These are phyloP conservation scores for Eutrema yunnanense DNA, from an alignment of 345 rosid species.

Conservation along the genomic window DNA sequence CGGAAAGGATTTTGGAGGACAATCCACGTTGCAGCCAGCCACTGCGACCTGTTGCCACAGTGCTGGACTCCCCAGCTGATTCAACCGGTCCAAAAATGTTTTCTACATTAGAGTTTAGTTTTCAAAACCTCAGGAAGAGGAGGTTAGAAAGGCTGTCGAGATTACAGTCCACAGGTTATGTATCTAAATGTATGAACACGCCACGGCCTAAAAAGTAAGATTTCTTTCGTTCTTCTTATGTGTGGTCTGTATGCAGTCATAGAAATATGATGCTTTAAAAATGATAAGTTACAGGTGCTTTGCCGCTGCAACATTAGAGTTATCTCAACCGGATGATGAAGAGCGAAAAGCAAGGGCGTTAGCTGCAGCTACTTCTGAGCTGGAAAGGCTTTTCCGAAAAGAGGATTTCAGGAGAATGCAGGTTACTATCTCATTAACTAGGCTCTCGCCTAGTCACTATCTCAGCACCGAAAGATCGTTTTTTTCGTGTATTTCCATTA, in stretches of 20 bases:
- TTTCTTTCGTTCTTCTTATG: slow-evolving; percentile 6
- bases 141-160: slow-evolving; percentile 61
- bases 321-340: slow-evolving; percentile 74
- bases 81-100: slow-evolving; percentile 48
- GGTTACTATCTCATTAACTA: slow-evolving; percentile 37
- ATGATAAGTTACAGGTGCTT: slow-evolving; percentile 47
- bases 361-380: slow-evolving; percentile 83
- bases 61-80: slow-evolving; percentile 41
- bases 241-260: slow-evolving; percentile 1
- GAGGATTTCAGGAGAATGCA: slow-evolving; percentile 87
- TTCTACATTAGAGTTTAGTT: slow-evolving; percentile 64
- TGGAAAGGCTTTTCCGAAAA: slow-evolving; percentile 83
- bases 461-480: background rate
- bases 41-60: slow-evolving; percentile 31
- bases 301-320: slow-evolving; percentile 83
- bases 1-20: slow-evolving; percentile 32
- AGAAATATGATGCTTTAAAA: background rate
- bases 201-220: slow-evolving; percentile 36
- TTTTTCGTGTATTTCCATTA: background rate
- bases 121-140: slow-evolving; percentile 53
- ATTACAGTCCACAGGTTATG: slow-evolving; percentile 33
- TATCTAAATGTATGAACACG: slow-evolving; percentile 35
- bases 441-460: background rate
- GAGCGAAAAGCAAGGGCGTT: slow-evolving; percentile 73
- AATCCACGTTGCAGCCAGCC: slow-evolving; percentile 33